A percentile compares a stretch with the other conserved stretches of the same genome.
Conservation (phyloP, 2,329 filamentous ascomycete species). For the Cercospora sp. region DNA sequence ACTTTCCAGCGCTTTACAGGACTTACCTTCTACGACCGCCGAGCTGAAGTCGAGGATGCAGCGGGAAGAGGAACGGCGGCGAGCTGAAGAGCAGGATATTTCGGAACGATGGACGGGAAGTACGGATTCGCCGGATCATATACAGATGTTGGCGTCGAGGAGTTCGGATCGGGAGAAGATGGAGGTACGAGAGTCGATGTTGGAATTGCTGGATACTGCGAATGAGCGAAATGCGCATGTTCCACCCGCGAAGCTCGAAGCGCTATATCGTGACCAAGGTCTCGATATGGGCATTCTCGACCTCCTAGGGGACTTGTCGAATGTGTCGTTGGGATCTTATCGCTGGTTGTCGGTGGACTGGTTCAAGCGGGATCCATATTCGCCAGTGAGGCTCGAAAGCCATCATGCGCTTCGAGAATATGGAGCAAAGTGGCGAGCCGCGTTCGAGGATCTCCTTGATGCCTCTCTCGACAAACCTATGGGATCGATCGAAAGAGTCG, state of each 20-base stretch:
- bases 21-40: conserved; percentile 51
- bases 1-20: conserved; percentile 48
- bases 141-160: conserved; percentile 21
- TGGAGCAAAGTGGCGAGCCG: conserved; percentile 54
- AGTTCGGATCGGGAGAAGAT: conserved; percentile 21
- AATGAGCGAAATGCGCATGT: conserved; percentile 31
- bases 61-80: conserved; percentile 26
- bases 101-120: conserved; percentile 33
- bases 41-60: conserved; percentile 33
- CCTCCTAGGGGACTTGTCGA: conserved; percentile 25
- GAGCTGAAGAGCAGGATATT: conserved; percentile 31
- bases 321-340: conserved; percentile 13
- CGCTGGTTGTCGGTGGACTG: conserved; percentile 40
- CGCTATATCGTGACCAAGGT: conserved; percentile 33
- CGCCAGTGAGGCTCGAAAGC: conserved; percentile 56
- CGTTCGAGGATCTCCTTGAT: conserved; percentile 60
- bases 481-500: conserved; percentile 26
- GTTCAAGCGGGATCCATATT: conserved; percentile 52
- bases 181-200: conserved; percentile 25
- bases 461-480: conserved; percentile 42
- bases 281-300: conserved; percentile 24
- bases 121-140: conserved; percentile 28
- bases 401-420: conserved; percentile 40
- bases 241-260: conserved; percentile 28
- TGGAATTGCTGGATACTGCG: conserved; percentile 31